Conservation (phyloP, 2,329 filamentous ascomycete species). For the Graphilbum ipis-grandicollis region DNA sequence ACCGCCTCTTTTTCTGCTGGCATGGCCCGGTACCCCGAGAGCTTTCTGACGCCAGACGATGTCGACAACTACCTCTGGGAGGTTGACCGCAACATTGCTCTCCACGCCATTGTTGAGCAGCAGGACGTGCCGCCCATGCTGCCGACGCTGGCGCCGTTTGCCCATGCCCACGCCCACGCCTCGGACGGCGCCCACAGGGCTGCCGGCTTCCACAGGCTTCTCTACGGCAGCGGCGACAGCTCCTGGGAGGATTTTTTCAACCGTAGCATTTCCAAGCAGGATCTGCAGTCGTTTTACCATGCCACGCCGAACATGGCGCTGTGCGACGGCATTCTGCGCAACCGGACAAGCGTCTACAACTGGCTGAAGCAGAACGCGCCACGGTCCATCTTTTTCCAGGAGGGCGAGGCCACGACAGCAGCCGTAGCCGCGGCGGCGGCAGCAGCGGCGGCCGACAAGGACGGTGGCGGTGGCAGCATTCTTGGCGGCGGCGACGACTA, state of each 20-base stretch:
- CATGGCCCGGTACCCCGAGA: slow-evolving; percentile 33
- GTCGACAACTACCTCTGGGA: slow-evolving; percentile 58
- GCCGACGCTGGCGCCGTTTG: slow-evolving; percentile 33
- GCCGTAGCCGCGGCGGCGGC: slow-evolving; percentile 8
- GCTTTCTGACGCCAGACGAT: slow-evolving; percentile 52
- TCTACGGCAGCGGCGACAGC: slow-evolving; percentile 1
- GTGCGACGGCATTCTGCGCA: slow-evolving; percentile 42
- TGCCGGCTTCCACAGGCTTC: slow-evolving; percentile 3
- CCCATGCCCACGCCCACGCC: slow-evolving; percentile 14
- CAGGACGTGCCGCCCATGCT: slow-evolving; percentile 16
- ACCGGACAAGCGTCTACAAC: slow-evolving; percentile 86
- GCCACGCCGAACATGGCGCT: slow-evolving; percentile 18
- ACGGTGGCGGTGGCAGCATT: slow-evolving; percentile 19
- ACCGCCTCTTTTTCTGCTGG: slow-evolving; percentile 14
- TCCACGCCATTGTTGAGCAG: slow-evolving; percentile 20
- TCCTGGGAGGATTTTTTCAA: slow-evolving; percentile 18
- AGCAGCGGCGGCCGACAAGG: slow-evolving; percentile 10
- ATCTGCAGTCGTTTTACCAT: slow-evolving; percentile 17
- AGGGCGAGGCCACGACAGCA: slow-evolving; percentile 34
- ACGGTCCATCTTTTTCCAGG: slow-evolving; percentile 61
- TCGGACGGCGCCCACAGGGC: slow-evolving; percentile 1
- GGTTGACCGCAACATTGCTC: slow-evolving; percentile 34
- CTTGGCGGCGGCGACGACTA: slow-evolving; percentile 17
- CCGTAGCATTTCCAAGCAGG: slow-evolving; percentile 18
- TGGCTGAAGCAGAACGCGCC: slow-evolving; percentile 81